A percentile compares a stretch with the other conserved stretches of the same genome.
Evolutionary conservation across 1,139 yeast species (phyloP).

Genomic region (Williopsis jadinii): DNA sequence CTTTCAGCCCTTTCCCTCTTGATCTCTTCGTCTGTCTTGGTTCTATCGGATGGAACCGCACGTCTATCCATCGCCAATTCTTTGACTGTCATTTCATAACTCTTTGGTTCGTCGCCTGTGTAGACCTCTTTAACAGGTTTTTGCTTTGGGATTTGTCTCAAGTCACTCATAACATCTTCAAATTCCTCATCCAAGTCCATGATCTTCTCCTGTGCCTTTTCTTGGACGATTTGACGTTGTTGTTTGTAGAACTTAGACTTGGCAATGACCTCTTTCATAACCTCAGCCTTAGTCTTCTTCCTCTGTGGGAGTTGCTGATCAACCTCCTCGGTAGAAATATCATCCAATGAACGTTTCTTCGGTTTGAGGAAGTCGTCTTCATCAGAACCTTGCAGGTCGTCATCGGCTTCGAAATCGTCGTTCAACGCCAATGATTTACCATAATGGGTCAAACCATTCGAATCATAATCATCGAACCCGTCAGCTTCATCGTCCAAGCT

Average conservation of each 20-base stretch:
- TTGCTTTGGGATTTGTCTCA: conserved; percentile 27
- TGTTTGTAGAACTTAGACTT: conserved; percentile 87
- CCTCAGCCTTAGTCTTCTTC: conserved; percentile 87
- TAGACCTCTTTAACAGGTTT: conserved; percentile 6
- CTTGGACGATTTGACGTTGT: conserved; percentile 77
- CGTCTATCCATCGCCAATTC: conserved; percentile 80
- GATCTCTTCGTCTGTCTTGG: conserved; percentile 86
- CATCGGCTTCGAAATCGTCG: conserved; percentile 40
- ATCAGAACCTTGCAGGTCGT: conserved; percentile 38
- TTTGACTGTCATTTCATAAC: conserved; percentile 70
- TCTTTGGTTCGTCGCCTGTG: conserved; percentile 19
- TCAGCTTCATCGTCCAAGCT: conserved; percentile 68
- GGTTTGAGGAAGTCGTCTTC: conserved; percentile 23
- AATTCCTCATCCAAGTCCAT: conserved; percentile 73
- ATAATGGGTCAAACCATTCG: conserved; percentile 59
- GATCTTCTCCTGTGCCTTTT: conserved; percentile 62
- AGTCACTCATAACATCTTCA: conserved; percentile 67
- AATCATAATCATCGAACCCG: conserved; percentile 36
- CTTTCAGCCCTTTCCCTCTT: conserved; percentile 61
- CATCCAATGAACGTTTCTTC: conserved; percentile 17
- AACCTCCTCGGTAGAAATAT: conserved; percentile 17
- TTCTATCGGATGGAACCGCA: conserved; percentile 93
- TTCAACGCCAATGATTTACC: conserved; percentile 58
- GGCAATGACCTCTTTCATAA: conserved; percentile 94
- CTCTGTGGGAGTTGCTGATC: conserved; percentile 38